Evolutionary conservation across 2,329 filamentous ascomycete species (phyloP).

Genomic region (Trichoderma atrobrunneum): DNA sequence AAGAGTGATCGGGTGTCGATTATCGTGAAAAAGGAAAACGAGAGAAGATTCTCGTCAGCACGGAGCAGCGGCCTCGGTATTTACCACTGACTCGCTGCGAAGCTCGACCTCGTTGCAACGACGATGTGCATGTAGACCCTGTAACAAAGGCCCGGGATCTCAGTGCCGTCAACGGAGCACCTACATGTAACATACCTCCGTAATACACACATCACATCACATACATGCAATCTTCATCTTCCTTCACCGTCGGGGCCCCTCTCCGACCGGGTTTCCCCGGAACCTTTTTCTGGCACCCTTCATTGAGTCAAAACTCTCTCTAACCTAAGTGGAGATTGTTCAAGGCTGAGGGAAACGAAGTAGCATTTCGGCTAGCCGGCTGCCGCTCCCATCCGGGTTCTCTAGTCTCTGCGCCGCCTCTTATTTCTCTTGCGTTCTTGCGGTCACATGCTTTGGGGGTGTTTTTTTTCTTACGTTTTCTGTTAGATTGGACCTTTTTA

Average conservation of each 20-base stretch:
- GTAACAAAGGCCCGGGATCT: background rate
- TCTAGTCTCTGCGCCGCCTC: background rate
- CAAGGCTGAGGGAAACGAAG: background rate
- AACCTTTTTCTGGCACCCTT: background rate
- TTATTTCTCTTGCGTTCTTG: background rate
- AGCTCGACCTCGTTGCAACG: background rate
- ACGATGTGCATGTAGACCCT: background rate
- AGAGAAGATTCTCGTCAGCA: background rate
- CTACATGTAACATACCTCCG: background rate
- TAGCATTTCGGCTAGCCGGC: background rate
- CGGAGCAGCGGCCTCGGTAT: background rate
- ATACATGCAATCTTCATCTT: background rate
- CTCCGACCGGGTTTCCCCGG: slow-evolving; percentile 11
- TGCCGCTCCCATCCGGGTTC: background rate
- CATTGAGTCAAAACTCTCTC: background rate
- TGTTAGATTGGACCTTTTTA: background rate
- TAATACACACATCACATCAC: background rate
- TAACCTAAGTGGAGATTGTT: background rate
- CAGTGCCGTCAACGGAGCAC: background rate
- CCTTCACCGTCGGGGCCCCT: background rate
- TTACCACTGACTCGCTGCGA: background rate
- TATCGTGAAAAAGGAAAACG: background rate
- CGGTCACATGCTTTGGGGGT: background rate
- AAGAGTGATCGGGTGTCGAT: background rate
- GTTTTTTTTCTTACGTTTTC: background rate